Conservation (phyloP, 331 rosid genomes). For the Quercus tomentella region DNA sequence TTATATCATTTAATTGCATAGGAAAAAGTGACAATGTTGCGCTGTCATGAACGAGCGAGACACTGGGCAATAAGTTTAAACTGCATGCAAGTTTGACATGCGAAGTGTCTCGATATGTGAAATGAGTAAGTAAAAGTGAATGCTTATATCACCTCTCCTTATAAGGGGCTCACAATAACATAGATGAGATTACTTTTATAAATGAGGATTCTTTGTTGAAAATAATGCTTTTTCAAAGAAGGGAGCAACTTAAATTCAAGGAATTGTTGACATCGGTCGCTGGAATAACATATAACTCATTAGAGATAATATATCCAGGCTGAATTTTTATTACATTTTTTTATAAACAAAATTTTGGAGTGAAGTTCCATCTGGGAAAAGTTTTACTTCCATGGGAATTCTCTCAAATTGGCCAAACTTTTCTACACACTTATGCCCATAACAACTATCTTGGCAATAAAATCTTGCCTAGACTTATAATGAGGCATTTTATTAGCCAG, state of each 20-base stretch:
- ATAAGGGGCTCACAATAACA: not conserved
- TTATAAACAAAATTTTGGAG: not conserved
- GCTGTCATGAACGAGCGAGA: not conserved
- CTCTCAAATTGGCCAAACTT: not conserved
- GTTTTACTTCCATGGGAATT: not conserved
- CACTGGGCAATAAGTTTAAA: not conserved
- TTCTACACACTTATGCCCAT: not conserved
- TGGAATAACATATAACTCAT: not conserved
- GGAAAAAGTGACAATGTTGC: not conserved
- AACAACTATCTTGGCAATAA: not conserved
- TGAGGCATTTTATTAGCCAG: not conserved
- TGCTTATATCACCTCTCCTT: no score
- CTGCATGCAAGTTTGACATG: conserved; percentile 3
- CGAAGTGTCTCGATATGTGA: not conserved
- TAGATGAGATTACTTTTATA: not conserved
- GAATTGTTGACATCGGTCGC: not conserved
- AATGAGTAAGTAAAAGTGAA: not conserved
- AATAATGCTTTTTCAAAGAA: not conserved
- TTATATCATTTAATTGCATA: not conserved
- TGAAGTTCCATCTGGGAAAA: not conserved
- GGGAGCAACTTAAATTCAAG: not conserved
- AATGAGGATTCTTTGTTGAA: not conserved
- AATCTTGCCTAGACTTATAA: not conserved
- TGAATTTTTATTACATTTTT: not conserved
- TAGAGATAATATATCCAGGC: not conserved